phyloP scores from a whole-genome alignment of 352 stramenopile species.

The Pythium volutum region DNA sequence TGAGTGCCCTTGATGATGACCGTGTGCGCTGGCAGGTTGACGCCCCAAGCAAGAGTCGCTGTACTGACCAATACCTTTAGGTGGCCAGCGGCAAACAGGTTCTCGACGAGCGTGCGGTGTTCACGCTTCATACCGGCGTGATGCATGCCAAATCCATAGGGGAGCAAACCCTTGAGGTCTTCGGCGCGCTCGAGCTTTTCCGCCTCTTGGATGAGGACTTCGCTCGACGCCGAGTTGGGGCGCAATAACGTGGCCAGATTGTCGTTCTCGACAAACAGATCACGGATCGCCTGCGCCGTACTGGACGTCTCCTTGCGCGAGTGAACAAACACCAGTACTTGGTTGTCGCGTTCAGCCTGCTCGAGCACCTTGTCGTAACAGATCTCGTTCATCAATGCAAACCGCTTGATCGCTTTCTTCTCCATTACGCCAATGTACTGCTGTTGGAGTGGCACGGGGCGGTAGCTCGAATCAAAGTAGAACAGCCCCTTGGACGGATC shows the following conservation, averaged over 20 bases:
- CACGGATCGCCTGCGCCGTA: slow-evolving; percentile 95
- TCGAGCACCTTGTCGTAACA: slow-evolving; percentile 98
- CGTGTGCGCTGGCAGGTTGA: slow-evolving; percentile 99
- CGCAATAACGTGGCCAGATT: slow-evolving; percentile 92
- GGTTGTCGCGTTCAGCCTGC: slow-evolving; percentile 93
- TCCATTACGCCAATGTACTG: slow-evolving; percentile 99
- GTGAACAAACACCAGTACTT: slow-evolving; percentile 99
- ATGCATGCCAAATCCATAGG: slow-evolving; percentile 99
- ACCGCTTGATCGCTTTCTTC: slow-evolving; percentile 98
- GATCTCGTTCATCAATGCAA: slow-evolving; percentile 99
- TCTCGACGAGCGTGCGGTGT: slow-evolving; percentile 98
- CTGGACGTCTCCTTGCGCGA: slow-evolving; percentile 97
- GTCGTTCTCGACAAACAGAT: slow-evolving; percentile 96
- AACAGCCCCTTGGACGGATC: slow-evolving; percentile 97
- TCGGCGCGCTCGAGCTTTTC: slow-evolving; percentile 93
- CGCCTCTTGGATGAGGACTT: slow-evolving; percentile 94
- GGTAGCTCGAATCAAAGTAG: slow-evolving; percentile 99
- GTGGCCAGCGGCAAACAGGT: slow-evolving; percentile 97
- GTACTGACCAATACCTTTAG: slow-evolving; percentile 97
- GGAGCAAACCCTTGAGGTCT: slow-evolving; percentile 98
- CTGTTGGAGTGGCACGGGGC: slow-evolving; percentile 98
- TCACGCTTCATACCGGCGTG: slow-evolving; percentile 97
- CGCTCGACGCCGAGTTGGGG: slow-evolving; percentile 73
- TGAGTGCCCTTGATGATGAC: slow-evolving; percentile 99
- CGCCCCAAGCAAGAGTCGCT: slow-evolving; percentile 99